Base-by-base conservation (phyloP, 1,284 basidiomycete species). In the Ceratobasidium sp. region DNA sequence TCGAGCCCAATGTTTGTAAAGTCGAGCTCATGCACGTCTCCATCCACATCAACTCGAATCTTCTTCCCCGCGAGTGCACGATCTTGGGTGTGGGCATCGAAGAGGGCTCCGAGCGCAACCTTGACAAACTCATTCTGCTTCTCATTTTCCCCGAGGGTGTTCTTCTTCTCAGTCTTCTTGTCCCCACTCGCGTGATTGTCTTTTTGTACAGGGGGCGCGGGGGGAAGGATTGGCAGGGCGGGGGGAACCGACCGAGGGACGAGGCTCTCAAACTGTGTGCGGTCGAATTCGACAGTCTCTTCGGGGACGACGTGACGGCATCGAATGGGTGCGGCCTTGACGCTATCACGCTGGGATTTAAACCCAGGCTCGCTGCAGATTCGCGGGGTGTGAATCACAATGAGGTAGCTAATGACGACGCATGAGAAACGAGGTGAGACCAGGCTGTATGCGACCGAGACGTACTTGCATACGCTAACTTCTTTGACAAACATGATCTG, bases 351-450 rank as follows among this genome's bases (percentile, higher is more conserved):
- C 54, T 83, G 85, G 52, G 89, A 90, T 76, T 84, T 87, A 80
- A 98, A 98, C 7, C 93, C 91, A 13, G 93, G 93, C 75, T 95
- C 88, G 68, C 87, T 86, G 76, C 95, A 98, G 23, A 98, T 82
- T 69, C 93, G 88, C 33, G 95, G 94, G 0, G 93, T 95, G 77
- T 96, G 90, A 69, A 98, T 88, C 73, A 96, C 90, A 69, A 98
- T 82, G 56, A 96, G 86, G 77, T 98, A 97, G 73, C 90, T 87
- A n/a, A 53, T 54, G 39, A 14, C 5, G 9, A 36, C 3, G 11
- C 13, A 29, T 54, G 21, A 29, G 49, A 52, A 23, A 23, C 23
- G 49, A 52, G 49, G 23, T 52, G 27, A 52, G 23, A 25, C 16
- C 14, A 16, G 21, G 13, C 6, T 14, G 16, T 54, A 54, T 16